Evolutionary conservation across 306 rosid species (phyloP), one percentile per base, ranked within the genome.

Genomic region (Rosa rugosa): DNA sequence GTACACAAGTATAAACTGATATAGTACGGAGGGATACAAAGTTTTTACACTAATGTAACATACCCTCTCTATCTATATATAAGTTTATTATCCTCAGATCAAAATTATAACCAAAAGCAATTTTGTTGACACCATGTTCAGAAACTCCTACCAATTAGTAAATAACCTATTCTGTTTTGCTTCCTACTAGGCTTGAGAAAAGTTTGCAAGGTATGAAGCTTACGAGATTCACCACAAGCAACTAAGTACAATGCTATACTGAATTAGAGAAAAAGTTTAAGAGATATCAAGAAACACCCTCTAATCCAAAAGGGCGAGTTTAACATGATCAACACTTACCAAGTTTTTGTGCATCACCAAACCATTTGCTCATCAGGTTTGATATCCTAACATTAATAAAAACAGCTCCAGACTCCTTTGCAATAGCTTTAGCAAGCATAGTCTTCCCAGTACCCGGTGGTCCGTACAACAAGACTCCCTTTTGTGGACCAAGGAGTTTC

Each of bases 401-500:
- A 74, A 96, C 98, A 76, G 99, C 99, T 71, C 89, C 98, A 20
- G 98, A 93, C 78, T 96, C 99, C 84, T 90, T 93, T 3, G 99
- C 99, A 76, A 96, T 96, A 81, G 99, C 98, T 86, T 96, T 96
- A 36, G 99, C 99, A 76, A 96, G 97, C 99, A 96, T 96, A 36
- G 99, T 96, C 87, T 96, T 96, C 78, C 99, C 99, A 22, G 99
- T 96, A 65, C 98, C 99, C 27, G 99, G 99, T 5, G 99, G 99
- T 62, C 99, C 99, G 42, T 89, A 96, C 81, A 96, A 84, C 73
- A 96, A 84, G 8, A 93, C 98, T 50, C 99, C 99, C 75, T 93
- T 96, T 63, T 96, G 99, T 12, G 99, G 99, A 53, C 96, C 98
- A 69, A 93, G 93, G 64, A 96, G 97, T 88, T 90, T 96, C 65